Conservation (phyloP, 805 yeast genomes). For the Wickerhamomyces alni region DNA sequence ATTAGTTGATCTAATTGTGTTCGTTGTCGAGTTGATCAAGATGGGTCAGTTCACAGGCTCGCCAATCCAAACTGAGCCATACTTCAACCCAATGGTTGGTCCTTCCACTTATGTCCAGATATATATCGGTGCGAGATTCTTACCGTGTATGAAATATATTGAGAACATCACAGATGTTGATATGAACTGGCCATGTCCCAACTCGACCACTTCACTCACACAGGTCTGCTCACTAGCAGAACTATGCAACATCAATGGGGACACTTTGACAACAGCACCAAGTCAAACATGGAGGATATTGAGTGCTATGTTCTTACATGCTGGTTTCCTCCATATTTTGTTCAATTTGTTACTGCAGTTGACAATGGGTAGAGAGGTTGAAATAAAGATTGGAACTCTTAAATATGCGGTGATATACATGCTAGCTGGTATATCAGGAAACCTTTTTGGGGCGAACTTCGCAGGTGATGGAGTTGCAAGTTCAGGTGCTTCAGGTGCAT, state of each 20-base stretch:
- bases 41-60: slow-evolving; percentile 58
- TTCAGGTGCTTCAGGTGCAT: slow-evolving; percentile 67
- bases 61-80: slow-evolving; percentile 62
- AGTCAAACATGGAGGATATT: slow-evolving; percentile 66
- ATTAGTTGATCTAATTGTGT: slow-evolving; percentile 45
- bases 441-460: slow-evolving; percentile 62
- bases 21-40: slow-evolving; percentile 52
- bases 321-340: slow-evolving; percentile 64
- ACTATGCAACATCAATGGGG: slow-evolving; percentile 55
- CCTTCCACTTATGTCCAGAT: slow-evolving; percentile 64
- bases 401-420: slow-evolving; percentile 52
- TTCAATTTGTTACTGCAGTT: slow-evolving; percentile 59
- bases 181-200: slow-evolving; percentile 59
- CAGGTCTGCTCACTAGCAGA: slow-evolving; percentile 52
- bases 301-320: slow-evolving; percentile 68
- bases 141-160: slow-evolving; percentile 61
- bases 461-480: slow-evolving; percentile 61
- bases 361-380: slow-evolving; percentile 55
- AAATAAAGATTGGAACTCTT: slow-evolving; percentile 47
- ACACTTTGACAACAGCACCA: slow-evolving; percentile 32
- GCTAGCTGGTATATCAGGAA: slow-evolving; percentile 60
- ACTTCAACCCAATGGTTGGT: slow-evolving; percentile 75
- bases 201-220: slow-evolving; percentile 48
- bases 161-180: slow-evolving; percentile 42
- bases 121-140: slow-evolving; percentile 64